Base-by-base conservation (phyloP, 2,329 filamentous ascomycete species). In the Fusarium virguliforme region DNA sequence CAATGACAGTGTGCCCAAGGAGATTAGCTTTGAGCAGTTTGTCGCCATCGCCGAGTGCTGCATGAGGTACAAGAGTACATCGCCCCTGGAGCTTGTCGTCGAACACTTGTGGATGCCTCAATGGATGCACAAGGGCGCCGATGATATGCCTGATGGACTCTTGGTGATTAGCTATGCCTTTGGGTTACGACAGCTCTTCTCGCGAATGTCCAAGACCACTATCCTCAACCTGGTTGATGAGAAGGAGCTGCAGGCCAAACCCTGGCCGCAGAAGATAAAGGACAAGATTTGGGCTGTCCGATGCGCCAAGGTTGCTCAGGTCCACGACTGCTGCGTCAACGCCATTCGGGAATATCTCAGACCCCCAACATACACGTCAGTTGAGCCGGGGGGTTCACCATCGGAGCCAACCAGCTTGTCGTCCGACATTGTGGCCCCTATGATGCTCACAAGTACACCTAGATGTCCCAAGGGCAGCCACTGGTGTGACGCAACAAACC, bases 151-250 rank as follows among this genome's bases (percentile, higher is more conserved):
- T 0, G 85, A 85, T 43, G 86, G 84, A 0, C 80, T 87, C 2
- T 73, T 88, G 55, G 77, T 87, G 15, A 86, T 88, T 51, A 85
- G 84, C 69, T 88, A 86, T 68, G 84, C 83, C 0, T 88, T 88
- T 74, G 86, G 86, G 4, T 72, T 84, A 15, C 79, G 84, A 9
- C 77, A 83, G 18, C 79, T 88, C 4, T 88, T 88, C 59, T 83
- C 82, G 0, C 79, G 84, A 48, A 82, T 85, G 78, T 85, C 85
- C 7, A 86, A 87, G 74, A 83, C 80, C 2, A 83, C 82, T 0
- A 83, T 88, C 3, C 64, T 88, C 12, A 84, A 85, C 54, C 71
- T 85, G 3, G 75, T 79, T 0, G 83, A 83, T 22, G 83, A 85
- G 50, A 76, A 79, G 30, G 84, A 85, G 24, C 71, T 86, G 7